A percentile compares a stretch with the other conserved stretches of the same genome.
Evolutionary conservation across 371 early-diverging fungal species (phyloP).

Genomic region (Mortierella sp.): DNA sequence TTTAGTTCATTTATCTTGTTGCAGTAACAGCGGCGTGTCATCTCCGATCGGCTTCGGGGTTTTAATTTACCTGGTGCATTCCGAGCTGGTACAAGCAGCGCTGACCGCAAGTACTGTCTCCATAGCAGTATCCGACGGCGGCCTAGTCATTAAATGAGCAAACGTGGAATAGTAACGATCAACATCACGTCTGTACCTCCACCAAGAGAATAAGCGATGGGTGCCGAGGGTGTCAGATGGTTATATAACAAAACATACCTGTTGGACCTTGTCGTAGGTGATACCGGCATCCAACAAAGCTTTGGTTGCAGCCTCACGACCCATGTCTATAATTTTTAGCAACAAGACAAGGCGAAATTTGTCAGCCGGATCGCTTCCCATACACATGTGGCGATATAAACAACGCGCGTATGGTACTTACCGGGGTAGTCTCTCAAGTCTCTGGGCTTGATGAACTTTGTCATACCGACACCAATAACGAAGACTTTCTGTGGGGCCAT

Average conservation of each 20-base stretch:
- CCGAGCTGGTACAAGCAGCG: constrained; percentile 79
- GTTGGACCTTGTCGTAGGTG: constrained; percentile 76
- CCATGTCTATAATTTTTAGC: constrained; percentile 64
- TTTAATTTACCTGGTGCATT: constrained; percentile 72
- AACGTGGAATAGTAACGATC: not conserved
- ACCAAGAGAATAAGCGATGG: not conserved
- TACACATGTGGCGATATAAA: not conserved
- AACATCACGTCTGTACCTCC: not conserved
- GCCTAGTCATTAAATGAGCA: constrained; percentile 43
- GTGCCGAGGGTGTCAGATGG: constrained; percentile 22
- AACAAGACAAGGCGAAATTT: not conserved
- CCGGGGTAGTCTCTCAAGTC: constrained; percentile 71
- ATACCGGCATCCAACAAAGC: constrained; percentile 79
- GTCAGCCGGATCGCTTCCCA: constrained; percentile 14
- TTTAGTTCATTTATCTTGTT: not conserved
- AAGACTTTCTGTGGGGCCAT: constrained; percentile 58
- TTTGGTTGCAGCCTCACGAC: constrained; percentile 80
- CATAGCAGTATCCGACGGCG: constrained; percentile 72
- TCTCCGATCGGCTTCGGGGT: not conserved
- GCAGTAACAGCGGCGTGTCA: not conserved
- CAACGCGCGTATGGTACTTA: constrained; percentile 23
- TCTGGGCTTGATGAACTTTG: constrained; percentile 74
- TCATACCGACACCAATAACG: constrained; percentile 78
- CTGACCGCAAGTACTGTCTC: constrained; percentile 83
- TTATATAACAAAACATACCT: constrained; percentile 31